Percentiles rank a stretch among this genome's conserved stretches.
phyloP scores from a whole-genome alignment of 2,329 filamentous ascomycete genomes.

The Cladosporium austrohemisphaericum region DNA sequence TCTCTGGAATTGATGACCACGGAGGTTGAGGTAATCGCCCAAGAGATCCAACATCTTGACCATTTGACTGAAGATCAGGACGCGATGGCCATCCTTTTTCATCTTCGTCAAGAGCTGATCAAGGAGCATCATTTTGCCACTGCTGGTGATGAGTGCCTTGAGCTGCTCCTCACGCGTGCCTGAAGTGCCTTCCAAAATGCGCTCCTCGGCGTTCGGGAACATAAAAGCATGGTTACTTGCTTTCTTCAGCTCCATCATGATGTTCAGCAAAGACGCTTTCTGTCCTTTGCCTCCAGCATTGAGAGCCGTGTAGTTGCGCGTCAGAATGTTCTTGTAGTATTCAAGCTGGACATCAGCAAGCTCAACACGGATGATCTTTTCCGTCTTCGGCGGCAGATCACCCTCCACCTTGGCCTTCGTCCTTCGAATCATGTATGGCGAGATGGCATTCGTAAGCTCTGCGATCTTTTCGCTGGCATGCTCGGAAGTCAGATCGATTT shows the following conservation, averaged over 20 bases:
- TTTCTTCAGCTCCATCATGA: conserved; percentile 99
- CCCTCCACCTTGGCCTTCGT: conserved; percentile 98
- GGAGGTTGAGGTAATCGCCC: conserved; percentile 85
- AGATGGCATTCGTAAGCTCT: conserved; percentile 78
- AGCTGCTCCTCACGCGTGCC: conserved; percentile 82
- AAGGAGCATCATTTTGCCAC: conserved; percentile 98
- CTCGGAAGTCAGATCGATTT: conserved; percentile 74
- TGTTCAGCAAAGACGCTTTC: conserved; percentile 92
- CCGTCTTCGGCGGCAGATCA: conserved; percentile 91
- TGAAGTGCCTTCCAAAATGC: conserved; percentile 67
- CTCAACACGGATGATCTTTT: conserved; percentile 98
- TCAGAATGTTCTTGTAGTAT: conserved; percentile 98
- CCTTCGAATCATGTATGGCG: conserved; percentile 89
- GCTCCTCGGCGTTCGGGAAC: conserved; percentile 90
- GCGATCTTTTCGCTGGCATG: conserved; percentile 84
- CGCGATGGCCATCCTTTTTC: conserved; percentile 88
- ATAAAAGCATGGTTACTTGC: conserved; percentile 98
- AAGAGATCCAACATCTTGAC: conserved; percentile 97
- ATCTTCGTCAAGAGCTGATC: conserved; percentile 93
- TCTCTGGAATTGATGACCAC: conserved; percentile 92
- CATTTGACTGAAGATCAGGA: conserved; percentile 99
- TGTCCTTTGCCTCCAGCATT: conserved; percentile 87
- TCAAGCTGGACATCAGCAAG: conserved; percentile 93
- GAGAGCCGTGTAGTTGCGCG: conserved; percentile 89
- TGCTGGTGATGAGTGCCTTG: conserved; percentile 90